Base-by-base conservation (phyloP, 75 land plant species). In the Pinus tabuliformis region DNA sequence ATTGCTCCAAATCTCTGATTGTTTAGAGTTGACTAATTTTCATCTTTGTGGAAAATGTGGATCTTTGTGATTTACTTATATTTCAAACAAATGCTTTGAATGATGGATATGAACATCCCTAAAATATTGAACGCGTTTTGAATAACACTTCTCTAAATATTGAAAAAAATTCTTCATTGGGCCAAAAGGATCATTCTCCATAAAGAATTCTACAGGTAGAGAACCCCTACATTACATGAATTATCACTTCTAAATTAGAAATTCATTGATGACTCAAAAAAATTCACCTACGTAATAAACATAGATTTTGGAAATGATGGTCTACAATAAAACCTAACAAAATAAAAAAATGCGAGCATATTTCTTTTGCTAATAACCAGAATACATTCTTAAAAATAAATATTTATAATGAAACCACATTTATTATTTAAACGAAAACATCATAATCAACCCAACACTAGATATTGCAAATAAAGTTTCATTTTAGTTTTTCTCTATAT, bases 81-180 rank as follows among this genome's bases (percentile, higher is more conserved):
- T 89, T 24, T 57, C 72, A 75, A 89, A 89, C 60, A 86, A 57
- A 65, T 89, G 91, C 81, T 81, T 89, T 7, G 88, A 89, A 78
- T 89, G 86, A 58, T 59, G 83, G 1, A 24, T 79, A 4, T 86
- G 83, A 16, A 89, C 62, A 3, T 57, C 17, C 42, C 37, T 57
- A 75, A 88, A 89, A 42, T 45, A 30, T 7, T 84, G 78, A 62
- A 77, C 33, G 3, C 73, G 83, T 21, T 76, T 70, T 0, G 72
- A 75, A 70, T 87, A 63, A 74, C 70, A 57, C 71, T 70, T 60
- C 73, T 79, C 3, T 75, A 87, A 81, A 42, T 87, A 26, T 26
- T 26, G 26, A 26, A 26, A 0, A 26, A 26, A 26, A 81, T 72
- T 83, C 73, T 78, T 86, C 21, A 83, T 17, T 28, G 62, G 79